Base-by-base conservation (phyloP, 2,329 filamentous ascomycete species). In the Colletotrichum australisinense region DNA sequence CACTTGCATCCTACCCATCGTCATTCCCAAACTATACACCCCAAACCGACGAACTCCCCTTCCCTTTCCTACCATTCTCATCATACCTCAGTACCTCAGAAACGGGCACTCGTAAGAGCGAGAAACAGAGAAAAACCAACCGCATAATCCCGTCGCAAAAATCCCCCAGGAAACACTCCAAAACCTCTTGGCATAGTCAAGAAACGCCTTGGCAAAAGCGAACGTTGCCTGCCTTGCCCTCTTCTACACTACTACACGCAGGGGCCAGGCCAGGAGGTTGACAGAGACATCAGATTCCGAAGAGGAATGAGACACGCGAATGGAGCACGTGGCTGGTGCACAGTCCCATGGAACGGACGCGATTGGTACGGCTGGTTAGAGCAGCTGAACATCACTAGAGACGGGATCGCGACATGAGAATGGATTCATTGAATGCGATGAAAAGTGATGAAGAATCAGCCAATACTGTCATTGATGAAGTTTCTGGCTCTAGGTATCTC, bases 401-500 rank as follows among this genome's bases (percentile, higher is more conserved):
- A n/a, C 12, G 14, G 32, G 9, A n/a, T 19, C n/a, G 8, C 24
- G 16, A 19, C 7, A 3, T 16, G 14, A 35, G 32, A 3, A 30
- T 24, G 28, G 56, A 19, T 28, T 28, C 28, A 14, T 19, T 16
- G 24, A 12, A 12, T 28, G 52, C 24, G n/a, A 24, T 32, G 26
- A 42, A 16, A 35, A 28, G 22, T 3, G 14, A 16, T 22, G 24
- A 26, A 49, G 7, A 30, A 62, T 60, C 60, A 56, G 56, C 60
- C 67, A 71, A 68, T 57, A 24, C 32, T 22, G 9, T 35, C 19
- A 22, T 28, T 60, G 5, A 30, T 4, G 52, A 46, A 22, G 30
- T 32, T 53, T 56, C 26, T 24, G 56, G 67, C 71, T 66, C 71
- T 66, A 66, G 67, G 60, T 66, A 58, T 73, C 67, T 62, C 55